These are phyloP conservation scores for Rhodotorula graminis DNA, from an alignment of 768 basidiomycete genomes.

Conservation along the genomic window DNA sequence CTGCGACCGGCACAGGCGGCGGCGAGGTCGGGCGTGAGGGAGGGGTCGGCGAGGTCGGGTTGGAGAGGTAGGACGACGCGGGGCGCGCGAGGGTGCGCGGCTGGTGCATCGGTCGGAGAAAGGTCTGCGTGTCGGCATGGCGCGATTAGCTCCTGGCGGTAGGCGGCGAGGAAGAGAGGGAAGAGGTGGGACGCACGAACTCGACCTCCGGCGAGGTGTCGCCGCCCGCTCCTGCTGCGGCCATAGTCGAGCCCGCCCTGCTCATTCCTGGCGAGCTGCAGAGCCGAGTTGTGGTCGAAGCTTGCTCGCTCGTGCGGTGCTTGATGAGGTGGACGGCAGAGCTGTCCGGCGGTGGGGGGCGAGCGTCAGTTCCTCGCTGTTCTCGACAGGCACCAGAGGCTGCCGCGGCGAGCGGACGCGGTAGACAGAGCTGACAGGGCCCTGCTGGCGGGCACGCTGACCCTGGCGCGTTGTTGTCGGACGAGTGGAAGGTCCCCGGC, in stretches of 20 bases:
- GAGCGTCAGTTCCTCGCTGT: too few relatives aligned
- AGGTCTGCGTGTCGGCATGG: neutral
- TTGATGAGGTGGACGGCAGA: neutral
- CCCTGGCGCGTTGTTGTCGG: too few relatives aligned
- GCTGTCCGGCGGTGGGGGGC: too few relatives aligned
- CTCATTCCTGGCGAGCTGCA: neutral
- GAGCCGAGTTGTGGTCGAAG: too few relatives aligned
- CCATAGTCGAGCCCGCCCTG: neutral
- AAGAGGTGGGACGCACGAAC: neutral
- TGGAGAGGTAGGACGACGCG: slow-evolving; percentile 4
- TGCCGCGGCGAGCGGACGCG: too few relatives aligned
- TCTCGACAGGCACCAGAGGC: too few relatives aligned
- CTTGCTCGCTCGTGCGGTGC: too few relatives aligned
- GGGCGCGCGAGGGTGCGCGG: slow-evolving; percentile 6
- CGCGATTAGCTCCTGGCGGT: neutral
- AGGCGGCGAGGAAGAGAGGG: neutral
- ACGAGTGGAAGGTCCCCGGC: too few relatives aligned
- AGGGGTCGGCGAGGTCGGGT: neutral
- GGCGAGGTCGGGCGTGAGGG: slow-evolving; percentile 15
- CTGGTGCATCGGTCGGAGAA: slow-evolving; percentile 15
- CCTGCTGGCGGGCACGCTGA: too few relatives aligned
- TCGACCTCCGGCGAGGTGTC: slow-evolving; percentile 14
- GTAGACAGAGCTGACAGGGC: too few relatives aligned
- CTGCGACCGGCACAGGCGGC: neutral
- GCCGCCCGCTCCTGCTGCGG: neutral